These are phyloP conservation scores for Podospora appendiculata DNA, from an alignment of 495 filamentous ascomycete genomes.

Conservation along the genomic window DNA sequence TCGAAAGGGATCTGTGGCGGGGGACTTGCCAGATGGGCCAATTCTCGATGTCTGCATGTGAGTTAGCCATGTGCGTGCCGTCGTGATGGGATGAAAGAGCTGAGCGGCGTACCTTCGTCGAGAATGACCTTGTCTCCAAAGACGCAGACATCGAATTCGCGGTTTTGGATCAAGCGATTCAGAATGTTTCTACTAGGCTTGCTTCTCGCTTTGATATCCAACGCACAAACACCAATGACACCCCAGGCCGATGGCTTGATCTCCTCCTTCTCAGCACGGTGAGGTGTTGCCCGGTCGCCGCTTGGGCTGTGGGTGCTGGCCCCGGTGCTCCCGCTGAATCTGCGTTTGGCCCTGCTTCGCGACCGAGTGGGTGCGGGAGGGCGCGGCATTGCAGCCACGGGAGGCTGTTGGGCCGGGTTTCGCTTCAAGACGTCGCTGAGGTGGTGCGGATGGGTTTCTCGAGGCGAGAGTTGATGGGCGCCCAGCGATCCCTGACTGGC, in stretches of 20 bases:
- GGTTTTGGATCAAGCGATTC: slow-evolving; percentile 78
- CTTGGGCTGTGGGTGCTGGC: slow-evolving; percentile 63
- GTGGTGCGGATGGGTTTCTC: slow-evolving; percentile 29
- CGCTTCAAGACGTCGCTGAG: slow-evolving; percentile 25
- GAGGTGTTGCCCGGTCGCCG: slow-evolving; percentile 39
- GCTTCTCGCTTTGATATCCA: slow-evolving; percentile 93
- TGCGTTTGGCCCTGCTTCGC: slow-evolving; percentile 63
- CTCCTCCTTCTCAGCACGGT: slow-evolving; percentile 41
- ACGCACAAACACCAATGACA: slow-evolving; percentile 84
- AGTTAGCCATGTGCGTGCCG: slow-evolving; percentile 9
- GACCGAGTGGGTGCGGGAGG: slow-evolving; percentile 49
- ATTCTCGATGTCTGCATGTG: slow-evolving; percentile 51
- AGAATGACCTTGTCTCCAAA: slow-evolving; percentile 98
- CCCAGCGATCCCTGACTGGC: slow-evolving; percentile 27
- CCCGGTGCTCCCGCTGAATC: slow-evolving; percentile 69
- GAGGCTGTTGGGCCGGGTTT: not conserved
- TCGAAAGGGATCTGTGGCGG: not conserved
- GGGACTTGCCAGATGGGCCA: slow-evolving; percentile 55
- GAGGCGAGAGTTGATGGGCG: slow-evolving; percentile 35
- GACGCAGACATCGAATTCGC: slow-evolving; percentile 91
- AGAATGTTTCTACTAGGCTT: slow-evolving; percentile 94
- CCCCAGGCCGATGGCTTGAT: slow-evolving; percentile 43
- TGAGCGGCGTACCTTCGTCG: slow-evolving; percentile 59
- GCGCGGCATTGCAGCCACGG: slow-evolving; percentile 8
- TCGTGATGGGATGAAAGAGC: too few species aligned